A percentile compares a stretch with the other conserved stretches of the same genome.
Conservation (phyloP, 148 eudicot genomes). For the Oxyria digyna region DNA sequence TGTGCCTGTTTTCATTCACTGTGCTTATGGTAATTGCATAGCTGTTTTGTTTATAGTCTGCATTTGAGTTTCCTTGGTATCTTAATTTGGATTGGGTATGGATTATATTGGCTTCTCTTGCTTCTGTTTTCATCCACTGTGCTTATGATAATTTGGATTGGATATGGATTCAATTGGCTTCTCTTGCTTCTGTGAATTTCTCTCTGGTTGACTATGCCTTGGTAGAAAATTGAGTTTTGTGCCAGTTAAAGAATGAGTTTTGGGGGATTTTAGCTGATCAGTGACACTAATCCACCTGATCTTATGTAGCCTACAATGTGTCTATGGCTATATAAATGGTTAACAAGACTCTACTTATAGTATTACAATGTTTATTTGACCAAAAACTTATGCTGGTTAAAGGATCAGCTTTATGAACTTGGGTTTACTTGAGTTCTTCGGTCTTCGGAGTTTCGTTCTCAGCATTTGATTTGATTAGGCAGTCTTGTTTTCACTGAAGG, state of each 20-base stretch:
- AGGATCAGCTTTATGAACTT: no score
- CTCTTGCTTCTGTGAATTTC: neutral
- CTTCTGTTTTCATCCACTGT: no score
- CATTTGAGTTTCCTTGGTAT: neutral
- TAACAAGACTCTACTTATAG: neutral
- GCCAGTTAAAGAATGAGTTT: no score
- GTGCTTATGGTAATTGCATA: slow-evolving; percentile 71
- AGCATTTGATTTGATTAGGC: neutral
- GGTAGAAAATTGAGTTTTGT: neutral
- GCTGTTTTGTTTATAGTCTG: neutral
- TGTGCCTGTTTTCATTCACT: slow-evolving; percentile 57
- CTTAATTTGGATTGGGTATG: neutral
- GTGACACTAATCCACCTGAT: neutral
- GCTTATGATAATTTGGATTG: neutral
- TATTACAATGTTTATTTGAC: neutral
- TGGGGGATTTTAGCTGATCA: neutral
- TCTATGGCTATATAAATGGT: neutral
- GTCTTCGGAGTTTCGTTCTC: neutral
- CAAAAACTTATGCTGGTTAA: no score
- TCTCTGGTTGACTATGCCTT: neutral
- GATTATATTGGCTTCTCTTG: neutral
- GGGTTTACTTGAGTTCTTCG: neutral
- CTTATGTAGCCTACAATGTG: neutral
- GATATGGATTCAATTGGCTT: neutral
- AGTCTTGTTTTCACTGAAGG: neutral